Conservation (phyloP, 2,329 filamentous ascomycete genomes). For the Fusarium anthophilum region DNA sequence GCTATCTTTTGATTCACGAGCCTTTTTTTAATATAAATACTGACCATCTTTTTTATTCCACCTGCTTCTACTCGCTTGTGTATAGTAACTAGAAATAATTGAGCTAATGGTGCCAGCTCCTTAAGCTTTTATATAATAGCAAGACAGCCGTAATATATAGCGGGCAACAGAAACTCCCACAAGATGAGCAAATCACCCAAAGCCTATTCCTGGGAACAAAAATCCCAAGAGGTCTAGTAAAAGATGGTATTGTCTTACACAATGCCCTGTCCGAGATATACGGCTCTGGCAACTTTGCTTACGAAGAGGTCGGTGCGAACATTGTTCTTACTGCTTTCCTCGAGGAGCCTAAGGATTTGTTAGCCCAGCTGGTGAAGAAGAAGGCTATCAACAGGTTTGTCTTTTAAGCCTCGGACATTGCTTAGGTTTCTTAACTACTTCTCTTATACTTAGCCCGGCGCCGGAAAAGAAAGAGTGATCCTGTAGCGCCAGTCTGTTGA, state of each 20-base stretch:
- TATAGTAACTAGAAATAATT: fast-evolving
- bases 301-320: background rate
- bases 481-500: background rate
- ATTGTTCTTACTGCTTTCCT: background rate
- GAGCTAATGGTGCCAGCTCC: fast-evolving
- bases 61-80: fast-evolving
- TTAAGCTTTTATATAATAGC: fast-evolving
- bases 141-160: background rate
- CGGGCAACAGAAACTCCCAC: fast-evolving
- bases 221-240: background rate
- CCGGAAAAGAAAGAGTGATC: background rate
- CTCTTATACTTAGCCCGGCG: background rate
- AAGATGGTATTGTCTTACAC: background rate
- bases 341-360: background rate
- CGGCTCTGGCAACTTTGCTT: background rate
- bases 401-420: background rate
- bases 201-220: background rate
- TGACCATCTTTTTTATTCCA: fast-evolving
- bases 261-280: background rate
- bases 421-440: background rate
- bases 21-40: fast-evolving
- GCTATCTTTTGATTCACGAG: background rate
- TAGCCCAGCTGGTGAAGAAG: background rate
- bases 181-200: background rate
- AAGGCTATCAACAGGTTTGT: background rate